Conservation (phyloP, 345 rosid species). For the Pseudoturritis turrita region DNA sequence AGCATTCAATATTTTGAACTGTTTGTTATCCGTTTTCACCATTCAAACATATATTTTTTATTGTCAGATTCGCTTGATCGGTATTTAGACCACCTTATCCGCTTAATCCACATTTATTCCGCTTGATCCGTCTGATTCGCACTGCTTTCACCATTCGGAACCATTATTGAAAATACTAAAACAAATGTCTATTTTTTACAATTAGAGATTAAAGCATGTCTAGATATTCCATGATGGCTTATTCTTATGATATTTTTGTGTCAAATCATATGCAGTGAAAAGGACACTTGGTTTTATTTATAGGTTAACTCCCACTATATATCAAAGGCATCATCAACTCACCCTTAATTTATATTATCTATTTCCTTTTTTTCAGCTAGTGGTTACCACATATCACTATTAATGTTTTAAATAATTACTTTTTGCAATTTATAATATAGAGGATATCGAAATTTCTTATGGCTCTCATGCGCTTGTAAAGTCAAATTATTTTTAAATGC, state of each 20-base stretch:
- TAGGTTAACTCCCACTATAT: background rate
- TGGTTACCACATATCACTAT: slow-evolving; percentile 19
- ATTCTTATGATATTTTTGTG: background rate
- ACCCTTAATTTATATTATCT: slow-evolving; percentile 6
- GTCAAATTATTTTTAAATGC: background rate
- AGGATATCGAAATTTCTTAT: background rate
- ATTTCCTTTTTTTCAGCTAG: slow-evolving; percentile 1
- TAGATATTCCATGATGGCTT: background rate
- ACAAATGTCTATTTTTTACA: background rate
- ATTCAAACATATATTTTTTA: no score
- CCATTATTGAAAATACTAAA: no score
- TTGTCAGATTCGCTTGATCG: no score
- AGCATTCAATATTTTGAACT: no score
- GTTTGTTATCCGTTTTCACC: no score
- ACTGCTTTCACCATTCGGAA: no score
- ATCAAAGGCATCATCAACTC: slow-evolving; percentile 4
- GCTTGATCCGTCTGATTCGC: no score
- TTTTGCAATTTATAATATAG: background rate
- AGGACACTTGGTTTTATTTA: slow-evolving; percentile 4
- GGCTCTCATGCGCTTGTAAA: slow-evolving; percentile 13
- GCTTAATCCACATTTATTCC: no score
- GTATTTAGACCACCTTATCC: no score
- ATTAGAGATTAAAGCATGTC: background rate
- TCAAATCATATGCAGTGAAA: slow-evolving; percentile 13
- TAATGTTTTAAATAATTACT: background rate